Percentiles rank a stretch among this genome's conserved stretches.
Evolutionary conservation across 169 alveolate species (phyloP).

Genomic region (Fabrea salina): DNA sequence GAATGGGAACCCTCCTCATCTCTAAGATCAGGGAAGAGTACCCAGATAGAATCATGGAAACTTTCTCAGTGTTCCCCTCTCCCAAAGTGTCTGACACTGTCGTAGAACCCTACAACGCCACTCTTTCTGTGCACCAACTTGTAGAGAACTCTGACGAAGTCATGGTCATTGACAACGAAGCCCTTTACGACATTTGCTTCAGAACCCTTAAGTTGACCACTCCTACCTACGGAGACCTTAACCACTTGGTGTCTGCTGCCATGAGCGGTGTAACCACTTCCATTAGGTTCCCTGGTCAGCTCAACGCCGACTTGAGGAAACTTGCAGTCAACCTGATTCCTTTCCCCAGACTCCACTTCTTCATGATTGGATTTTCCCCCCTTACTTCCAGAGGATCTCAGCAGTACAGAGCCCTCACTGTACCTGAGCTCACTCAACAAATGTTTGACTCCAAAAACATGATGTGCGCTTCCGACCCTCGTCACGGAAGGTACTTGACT

Average conservation of each 20-base stretch:
- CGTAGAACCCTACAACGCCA: conserved; percentile 98
- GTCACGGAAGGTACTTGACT: conserved; percentile 98
- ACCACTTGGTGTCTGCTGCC: conserved; percentile 96
- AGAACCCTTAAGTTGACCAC: conserved; percentile 97
- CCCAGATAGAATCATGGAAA: conserved; percentile 98
- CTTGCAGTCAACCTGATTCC: conserved; percentile 98
- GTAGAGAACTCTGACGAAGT: conserved; percentile 98
- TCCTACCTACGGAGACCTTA: conserved; percentile 98
- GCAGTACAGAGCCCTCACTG: conserved; percentile 98
- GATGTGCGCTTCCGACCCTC: conserved; percentile 99
- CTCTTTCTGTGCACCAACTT: conserved; percentile 96
- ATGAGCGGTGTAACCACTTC: conserved; percentile 92
- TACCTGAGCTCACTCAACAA: conserved; percentile 98
- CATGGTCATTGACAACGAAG: conserved; percentile 98
- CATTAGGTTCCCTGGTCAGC: conserved; percentile 75
- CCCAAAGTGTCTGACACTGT: conserved; percentile 99
- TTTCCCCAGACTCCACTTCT: conserved; percentile 98
- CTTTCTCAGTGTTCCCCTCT: conserved; percentile 97
- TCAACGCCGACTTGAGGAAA: conserved; percentile 89
- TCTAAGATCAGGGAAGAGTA: conserved; percentile 97
- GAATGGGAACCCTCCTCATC: conserved; percentile 97
- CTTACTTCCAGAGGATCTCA: conserved; percentile 97
- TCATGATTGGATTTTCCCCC: conserved; percentile 99
- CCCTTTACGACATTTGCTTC: conserved; percentile 98
- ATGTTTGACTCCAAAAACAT: conserved; percentile 99